Percentiles rank a stretch among this genome's conserved stretches.
Evolutionary conservation across 345 rosid genomes (phyloP).

Genomic region (Salix koriyanagi): DNA sequence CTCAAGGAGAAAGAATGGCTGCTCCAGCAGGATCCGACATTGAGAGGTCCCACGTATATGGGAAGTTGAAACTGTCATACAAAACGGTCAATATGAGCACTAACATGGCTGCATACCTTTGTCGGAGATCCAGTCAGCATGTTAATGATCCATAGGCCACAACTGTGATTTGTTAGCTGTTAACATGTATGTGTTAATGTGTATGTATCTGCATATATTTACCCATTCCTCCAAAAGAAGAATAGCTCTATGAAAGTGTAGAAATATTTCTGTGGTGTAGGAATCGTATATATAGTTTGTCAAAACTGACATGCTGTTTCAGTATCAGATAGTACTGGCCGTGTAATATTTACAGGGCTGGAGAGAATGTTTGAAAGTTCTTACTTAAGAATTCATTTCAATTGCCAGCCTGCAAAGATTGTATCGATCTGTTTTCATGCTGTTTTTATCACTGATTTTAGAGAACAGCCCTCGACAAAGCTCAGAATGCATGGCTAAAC

Average conservation of each 20-base stretch:
- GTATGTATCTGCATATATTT: background rate
- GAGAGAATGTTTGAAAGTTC: background rate
- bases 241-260: background rate
- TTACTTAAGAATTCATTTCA: background rate
- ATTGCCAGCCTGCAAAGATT: background rate
- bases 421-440: background rate
- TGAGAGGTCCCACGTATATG: conserved; percentile 51
- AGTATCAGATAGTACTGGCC: background rate
- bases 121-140: background rate
- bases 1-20: conserved; percentile 76
- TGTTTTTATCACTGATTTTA: background rate
- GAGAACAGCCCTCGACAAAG: background rate
- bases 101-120: background rate
- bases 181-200: background rate
- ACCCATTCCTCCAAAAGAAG: background rate
- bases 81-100: background rate
- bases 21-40: conserved; percentile 51
- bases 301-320: background rate
- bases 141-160: background rate
- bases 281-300: background rate
- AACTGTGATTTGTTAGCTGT: background rate
- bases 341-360: background rate
- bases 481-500: background rate
- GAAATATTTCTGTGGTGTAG: background rate
- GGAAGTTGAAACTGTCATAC: conserved; percentile 33